Percentiles rank a stretch among this genome's conserved stretches.
These are phyloP conservation scores for Ochetophila trinervis DNA, from an alignment of 306 rosid species.

Conservation along the genomic window DNA sequence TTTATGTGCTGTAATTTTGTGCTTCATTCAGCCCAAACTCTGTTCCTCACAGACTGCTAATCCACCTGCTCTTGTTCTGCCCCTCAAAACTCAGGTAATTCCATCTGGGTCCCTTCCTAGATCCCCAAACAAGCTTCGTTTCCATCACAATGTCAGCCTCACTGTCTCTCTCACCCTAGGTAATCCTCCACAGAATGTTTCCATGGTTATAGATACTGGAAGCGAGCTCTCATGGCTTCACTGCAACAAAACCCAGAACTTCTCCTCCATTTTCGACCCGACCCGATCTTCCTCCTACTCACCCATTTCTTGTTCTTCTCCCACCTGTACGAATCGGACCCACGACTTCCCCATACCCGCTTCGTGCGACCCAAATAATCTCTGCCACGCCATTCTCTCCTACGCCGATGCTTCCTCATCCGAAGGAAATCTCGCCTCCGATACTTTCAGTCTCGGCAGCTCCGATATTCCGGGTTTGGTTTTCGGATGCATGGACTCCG, in stretches of 20 bases:
- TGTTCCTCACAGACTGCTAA: slow-evolving; percentile 5
- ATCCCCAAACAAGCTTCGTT: slow-evolving; percentile 66
- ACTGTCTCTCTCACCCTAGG: slow-evolving; percentile 66
- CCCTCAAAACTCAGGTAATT: slow-evolving; percentile 65
- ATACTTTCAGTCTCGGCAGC: slow-evolving; percentile 48
- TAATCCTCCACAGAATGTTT: slow-evolving; percentile 80
- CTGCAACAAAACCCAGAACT: slow-evolving; percentile 40
- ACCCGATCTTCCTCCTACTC: slow-evolving; percentile 45
- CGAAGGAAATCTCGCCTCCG: slow-evolving; percentile 79
- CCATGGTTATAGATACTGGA: slow-evolving; percentile 84
- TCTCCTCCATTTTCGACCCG: slow-evolving; percentile 37
- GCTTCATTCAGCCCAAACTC: neutral
- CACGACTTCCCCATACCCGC: slow-evolving; percentile 78
- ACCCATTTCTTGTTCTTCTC: slow-evolving; percentile 58
- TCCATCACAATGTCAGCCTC: slow-evolving; percentile 71
- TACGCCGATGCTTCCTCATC: slow-evolving; percentile 79
- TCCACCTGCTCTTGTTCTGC: slow-evolving; percentile 37
- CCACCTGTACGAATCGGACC: slow-evolving; percentile 66
- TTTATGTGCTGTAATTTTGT: slow-evolving; percentile 16
- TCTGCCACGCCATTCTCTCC: slow-evolving; percentile 81
- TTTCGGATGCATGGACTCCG: slow-evolving; percentile 78
- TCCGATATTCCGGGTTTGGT: slow-evolving; percentile 36
- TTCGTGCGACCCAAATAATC: slow-evolving; percentile 72
- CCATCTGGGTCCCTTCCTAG: slow-evolving; percentile 54
- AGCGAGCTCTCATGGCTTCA: slow-evolving; percentile 91